Evolutionary conservation across 768 basidiomycete species (phyloP).

Genomic region (Kwoniella heveanensis): DNA sequence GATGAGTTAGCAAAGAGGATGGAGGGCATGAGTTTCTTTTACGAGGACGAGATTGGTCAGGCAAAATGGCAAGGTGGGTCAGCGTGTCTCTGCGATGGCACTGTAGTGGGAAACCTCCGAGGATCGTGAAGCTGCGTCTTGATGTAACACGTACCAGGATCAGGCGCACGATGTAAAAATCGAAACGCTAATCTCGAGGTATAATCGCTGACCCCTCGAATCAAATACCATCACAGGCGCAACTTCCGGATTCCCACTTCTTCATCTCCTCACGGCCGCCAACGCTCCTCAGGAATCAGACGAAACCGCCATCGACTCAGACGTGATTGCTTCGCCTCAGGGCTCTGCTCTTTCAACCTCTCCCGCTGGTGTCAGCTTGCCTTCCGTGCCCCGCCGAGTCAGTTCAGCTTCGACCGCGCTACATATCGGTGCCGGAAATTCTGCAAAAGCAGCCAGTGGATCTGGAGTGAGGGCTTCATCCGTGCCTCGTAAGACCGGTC

Average conservation of each 20-base stretch:
- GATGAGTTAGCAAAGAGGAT: constrained; percentile 52
- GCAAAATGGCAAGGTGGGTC: constrained; percentile 56
- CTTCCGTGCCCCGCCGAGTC: constrained; percentile 5
- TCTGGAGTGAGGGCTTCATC: constrained; percentile 7
- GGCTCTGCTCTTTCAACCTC: constrained; percentile 49
- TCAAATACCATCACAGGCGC: constrained; percentile 73
- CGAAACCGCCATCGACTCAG: constrained; percentile 7
- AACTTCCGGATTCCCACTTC: constrained; percentile 84
- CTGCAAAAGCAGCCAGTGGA: neutral
- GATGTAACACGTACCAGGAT: too few species aligned
- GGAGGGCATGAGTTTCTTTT: constrained; percentile 57
- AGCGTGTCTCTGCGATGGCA: neutral
- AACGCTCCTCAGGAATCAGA: constrained; percentile 23
- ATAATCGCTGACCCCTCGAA: too few species aligned
- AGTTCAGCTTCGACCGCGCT: constrained; percentile 19
- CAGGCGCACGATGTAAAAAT: too few species aligned
- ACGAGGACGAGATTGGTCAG: constrained; percentile 57
- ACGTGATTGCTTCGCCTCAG: constrained; percentile 14
- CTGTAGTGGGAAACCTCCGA: neutral
- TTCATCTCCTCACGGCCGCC: constrained; percentile 66
- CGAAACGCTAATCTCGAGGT: too few species aligned
- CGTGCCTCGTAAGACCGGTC: constrained; percentile 9
- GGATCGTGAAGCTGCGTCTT: too few species aligned
- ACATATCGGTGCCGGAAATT: neutral
- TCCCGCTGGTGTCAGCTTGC: constrained; percentile 23